Conservation (phyloP, 1,139 yeast genomes). For the Yamadazyma sp. region DNA sequence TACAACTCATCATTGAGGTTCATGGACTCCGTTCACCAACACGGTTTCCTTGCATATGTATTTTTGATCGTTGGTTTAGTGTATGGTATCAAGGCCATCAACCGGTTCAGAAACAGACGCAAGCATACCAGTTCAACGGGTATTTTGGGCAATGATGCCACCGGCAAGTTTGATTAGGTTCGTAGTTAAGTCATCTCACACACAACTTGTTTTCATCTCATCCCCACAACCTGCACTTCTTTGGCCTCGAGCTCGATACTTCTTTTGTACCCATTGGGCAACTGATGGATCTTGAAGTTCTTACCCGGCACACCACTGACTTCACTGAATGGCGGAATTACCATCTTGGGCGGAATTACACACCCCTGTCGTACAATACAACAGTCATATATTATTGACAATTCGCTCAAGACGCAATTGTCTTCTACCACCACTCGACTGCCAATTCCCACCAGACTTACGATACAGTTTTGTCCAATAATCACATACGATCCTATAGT, state of each 20-base stretch:
- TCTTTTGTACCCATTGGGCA: constrained; percentile 42
- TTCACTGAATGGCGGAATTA: constrained; percentile 60
- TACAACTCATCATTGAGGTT: constrained; percentile 35
- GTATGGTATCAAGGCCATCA: constrained; percentile 7
- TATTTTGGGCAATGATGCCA: constrained; percentile 1
- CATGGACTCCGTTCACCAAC: constrained; percentile 45
- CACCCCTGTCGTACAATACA: constrained; percentile 52
- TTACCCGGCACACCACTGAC: constrained; percentile 44
- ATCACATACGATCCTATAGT: constrained; percentile 60
- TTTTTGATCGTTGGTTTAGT: constrained; percentile 18
- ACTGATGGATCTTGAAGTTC: constrained; percentile 27
- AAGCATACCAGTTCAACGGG: not conserved
- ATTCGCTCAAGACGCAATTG: constrained; percentile 37
- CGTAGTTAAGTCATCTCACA: not conserved
- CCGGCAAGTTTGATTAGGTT: constrained; percentile 5
- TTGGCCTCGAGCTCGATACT: constrained; percentile 44
- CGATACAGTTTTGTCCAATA: constrained; percentile 42
- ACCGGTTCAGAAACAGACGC: constrained; percentile 8
- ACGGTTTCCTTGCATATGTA: constrained; percentile 46
- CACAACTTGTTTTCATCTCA: not conserved
- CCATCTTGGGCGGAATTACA: constrained; percentile 52
- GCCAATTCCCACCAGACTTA: constrained; percentile 56
- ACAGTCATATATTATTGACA: constrained; percentile 61
- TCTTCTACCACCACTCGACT: constrained; percentile 54
- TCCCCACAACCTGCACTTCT: constrained; percentile 20